phyloP scores from a whole-genome alignment of 1,284 basidiomycete genomes.

The Mycosarcoma mackinlayi region DNA sequence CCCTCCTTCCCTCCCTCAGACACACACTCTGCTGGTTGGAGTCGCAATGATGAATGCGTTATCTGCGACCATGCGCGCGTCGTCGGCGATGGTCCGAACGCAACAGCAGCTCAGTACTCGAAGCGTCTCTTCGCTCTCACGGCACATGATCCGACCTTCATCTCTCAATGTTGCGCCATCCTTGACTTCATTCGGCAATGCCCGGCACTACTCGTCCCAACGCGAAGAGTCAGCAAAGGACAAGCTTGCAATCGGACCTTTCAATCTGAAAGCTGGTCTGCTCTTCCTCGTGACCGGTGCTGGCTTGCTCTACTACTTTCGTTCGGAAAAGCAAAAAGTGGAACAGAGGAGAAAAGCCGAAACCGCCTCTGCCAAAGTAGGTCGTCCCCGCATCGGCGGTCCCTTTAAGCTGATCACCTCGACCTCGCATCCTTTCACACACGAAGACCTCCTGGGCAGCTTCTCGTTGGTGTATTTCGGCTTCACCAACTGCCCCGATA shows the following conservation, averaged over 20 bases:
- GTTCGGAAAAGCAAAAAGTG: slow-evolving; percentile 77
- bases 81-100: slow-evolving; percentile 16
- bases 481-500: slow-evolving; percentile 83
- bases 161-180: background rate
- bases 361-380: slow-evolving; percentile 69
- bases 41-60: slow-evolving; percentile 25
- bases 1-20: background rate
- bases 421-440: slow-evolving; percentile 74
- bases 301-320: slow-evolving; percentile 89
- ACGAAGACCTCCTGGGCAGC: slow-evolving; percentile 82
- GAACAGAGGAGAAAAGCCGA: slow-evolving; percentile 47
- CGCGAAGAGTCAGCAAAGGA: slow-evolving; percentile 47
- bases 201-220: slow-evolving; percentile 19
- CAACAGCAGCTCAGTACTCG: slow-evolving; percentile 8
- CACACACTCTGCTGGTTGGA: too few relatives aligned
- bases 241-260: slow-evolving; percentile 72
- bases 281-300: slow-evolving; percentile 84
- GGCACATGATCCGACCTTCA: slow-evolving; percentile 2
- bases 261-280: slow-evolving; percentile 83
- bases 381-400: slow-evolving; percentile 83
- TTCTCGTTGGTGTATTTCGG: slow-evolving; percentile 84
- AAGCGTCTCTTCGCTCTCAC: slow-evolving; percentile 11
- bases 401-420: slow-evolving; percentile 74
- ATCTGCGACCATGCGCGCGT: slow-evolving; percentile 11
- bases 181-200: background rate